These are phyloP conservation scores for Cryptococcus jaspeensis DNA, from an alignment of 1,284 basidiomycete genomes.

Conservation along the genomic window DNA sequence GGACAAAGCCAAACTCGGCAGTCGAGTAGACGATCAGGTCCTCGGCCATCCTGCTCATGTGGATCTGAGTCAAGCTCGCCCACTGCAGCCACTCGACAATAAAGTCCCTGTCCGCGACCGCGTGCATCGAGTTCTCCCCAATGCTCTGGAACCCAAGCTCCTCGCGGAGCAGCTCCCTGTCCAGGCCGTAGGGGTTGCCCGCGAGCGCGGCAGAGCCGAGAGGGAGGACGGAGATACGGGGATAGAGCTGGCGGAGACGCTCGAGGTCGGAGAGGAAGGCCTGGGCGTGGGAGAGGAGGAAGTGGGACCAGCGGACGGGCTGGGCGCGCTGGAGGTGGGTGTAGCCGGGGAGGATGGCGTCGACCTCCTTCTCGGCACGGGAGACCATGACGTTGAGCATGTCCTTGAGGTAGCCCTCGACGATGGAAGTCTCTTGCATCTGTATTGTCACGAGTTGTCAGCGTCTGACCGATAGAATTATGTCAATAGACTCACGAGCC, in stretches of 20 bases:
- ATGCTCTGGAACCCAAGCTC: conserved; percentile 81
- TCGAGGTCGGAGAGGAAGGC: conserved; percentile 86
- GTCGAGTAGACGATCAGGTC: conserved; percentile 96
- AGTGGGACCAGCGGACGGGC: conserved; percentile 97
- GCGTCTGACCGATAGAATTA: not conserved
- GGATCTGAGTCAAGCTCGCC: conserved; percentile 86
- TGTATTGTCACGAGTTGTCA: conserved; percentile 3
- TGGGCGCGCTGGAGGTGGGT: conserved; percentile 96
- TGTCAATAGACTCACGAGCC: conserved; percentile 58
- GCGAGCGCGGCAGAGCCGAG: conserved; percentile 92
- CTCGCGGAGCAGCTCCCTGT: conserved; percentile 79
- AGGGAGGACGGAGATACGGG: conserved; percentile 86
- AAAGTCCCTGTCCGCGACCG: conserved; percentile 95
- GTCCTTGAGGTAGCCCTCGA: conserved; percentile 69
- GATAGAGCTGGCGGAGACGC: conserved; percentile 74
- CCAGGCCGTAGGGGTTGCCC: conserved; percentile 89
- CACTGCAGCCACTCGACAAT: conserved; percentile 97
- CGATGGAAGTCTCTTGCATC: conserved; percentile 69
- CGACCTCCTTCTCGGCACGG: conserved; percentile 87
- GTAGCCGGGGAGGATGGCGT: conserved; percentile 92
- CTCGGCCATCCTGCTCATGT: conserved; percentile 91
- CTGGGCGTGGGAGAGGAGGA: conserved; percentile 90
- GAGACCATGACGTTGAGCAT: conserved; percentile 85
- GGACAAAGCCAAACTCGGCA: conserved; percentile 93
- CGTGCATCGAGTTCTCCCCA: conserved; percentile 90